Evolutionary conservation across 2,329 filamentous ascomycete genomes (phyloP), one percentile per base, ranked within the genome.

Genomic region (Amylocarpus encephaloides): DNA sequence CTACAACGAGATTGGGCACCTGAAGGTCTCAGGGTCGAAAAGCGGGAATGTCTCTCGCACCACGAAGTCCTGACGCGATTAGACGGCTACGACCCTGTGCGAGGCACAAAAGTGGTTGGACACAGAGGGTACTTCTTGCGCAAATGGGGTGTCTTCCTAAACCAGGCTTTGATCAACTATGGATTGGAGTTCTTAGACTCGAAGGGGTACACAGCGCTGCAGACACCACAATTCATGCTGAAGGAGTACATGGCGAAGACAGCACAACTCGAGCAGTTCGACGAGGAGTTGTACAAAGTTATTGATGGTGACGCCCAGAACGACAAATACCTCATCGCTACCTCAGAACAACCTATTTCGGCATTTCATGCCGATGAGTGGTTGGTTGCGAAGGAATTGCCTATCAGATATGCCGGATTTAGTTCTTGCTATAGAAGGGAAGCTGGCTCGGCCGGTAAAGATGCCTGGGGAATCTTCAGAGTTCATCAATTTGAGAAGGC

Each of bases 401-500:
- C 93, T 12, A 88, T 96, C 70, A 95, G 90, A 59, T 88, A 88
- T 66, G 86, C 89, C 39, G 93, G 93, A 6, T 96, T 92, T 74
- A 91, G 85, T 61, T 95, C 92, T 29, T 96, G 91, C 70, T 98
- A 95, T 76, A 81, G 93, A 61, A 91, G 94, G 71, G 93, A 98
- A 69, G 93, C 93, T 36, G 93, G 93, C 48, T 84, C 88, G 16
- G 92, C 93, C 66, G 86, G 90, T 29, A 86, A 89, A 67, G 90
- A 98, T 68, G 92, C 92, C 1, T 98, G 93, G 93, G 93, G 93
- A 50, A 89, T 97, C 55, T 98, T 96, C 79, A 85, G 93, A 58
- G 91, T 97, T 26, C 93, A 98, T 69, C 92, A 98, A 69, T 98
- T 97, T 64, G 92, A 97, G 70, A 96, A 94, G 79, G 84, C 82